Conservation (phyloP, 495 filamentous ascomycete genomes). For the Penicillium argentinense region DNA sequence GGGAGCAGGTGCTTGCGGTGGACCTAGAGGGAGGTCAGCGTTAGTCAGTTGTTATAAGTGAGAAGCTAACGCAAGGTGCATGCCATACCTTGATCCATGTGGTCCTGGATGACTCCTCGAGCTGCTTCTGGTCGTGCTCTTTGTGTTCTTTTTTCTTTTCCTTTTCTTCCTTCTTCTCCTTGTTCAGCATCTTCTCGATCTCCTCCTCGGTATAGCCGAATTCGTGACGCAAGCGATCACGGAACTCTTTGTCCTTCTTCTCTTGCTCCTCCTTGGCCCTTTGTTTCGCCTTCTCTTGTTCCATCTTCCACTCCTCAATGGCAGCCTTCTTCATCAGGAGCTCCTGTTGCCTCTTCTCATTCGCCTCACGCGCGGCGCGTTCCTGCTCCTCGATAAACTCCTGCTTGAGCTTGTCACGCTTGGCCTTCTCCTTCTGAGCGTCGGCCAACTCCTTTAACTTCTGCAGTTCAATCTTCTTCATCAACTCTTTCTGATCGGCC, state of each 20-base stretch:
- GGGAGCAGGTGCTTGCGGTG: slow-evolving; percentile 51
- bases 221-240: slow-evolving; percentile 34
- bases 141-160: slow-evolving; percentile 49
- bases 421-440: slow-evolving; percentile 45
- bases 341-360: slow-evolving; percentile 45
- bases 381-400: slow-evolving; percentile 39
- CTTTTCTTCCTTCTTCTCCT: slow-evolving; percentile 50
- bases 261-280: slow-evolving; percentile 7
- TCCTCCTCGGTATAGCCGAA: slow-evolving; percentile 46
- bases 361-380: slow-evolving; percentile 31
- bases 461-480: slow-evolving; percentile 19
- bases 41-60: not conserved
- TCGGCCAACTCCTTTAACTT: slow-evolving; percentile 34
- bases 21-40: slow-evolving; percentile 33
- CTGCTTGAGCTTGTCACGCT: slow-evolving; percentile 38
- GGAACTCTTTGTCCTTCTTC: slow-evolving; percentile 50
- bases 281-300: slow-evolving; percentile 37
- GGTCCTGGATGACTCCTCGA: slow-evolving; percentile 49
- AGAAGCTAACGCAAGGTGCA: not conserved
- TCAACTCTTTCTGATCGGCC: slow-evolving; percentile 29
- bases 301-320: slow-evolving; percentile 57
- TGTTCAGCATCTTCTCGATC: slow-evolving; percentile 56
- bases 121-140: slow-evolving; percentile 46
- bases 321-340: slow-evolving; percentile 51
- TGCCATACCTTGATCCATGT: slow-evolving; percentile 52